phyloP scores from a whole-genome alignment of 1,139 yeast species.

The Blastobotrys malaysiensis region DNA sequence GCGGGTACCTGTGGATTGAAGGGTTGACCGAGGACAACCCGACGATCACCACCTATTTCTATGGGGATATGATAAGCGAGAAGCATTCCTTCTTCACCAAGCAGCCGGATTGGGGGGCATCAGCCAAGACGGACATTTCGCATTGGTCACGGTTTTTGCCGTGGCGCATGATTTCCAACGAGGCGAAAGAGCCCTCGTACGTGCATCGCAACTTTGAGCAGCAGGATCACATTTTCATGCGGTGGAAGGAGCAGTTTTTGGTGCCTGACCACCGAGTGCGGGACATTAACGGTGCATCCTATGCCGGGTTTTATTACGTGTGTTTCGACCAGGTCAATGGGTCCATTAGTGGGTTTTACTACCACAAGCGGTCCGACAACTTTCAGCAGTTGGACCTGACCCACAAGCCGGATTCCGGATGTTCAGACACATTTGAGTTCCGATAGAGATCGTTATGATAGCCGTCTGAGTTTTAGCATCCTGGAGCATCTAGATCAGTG shows the following conservation, averaged over 20 bases:
- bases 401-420: conserved; percentile 41
- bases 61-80: conserved; percentile 76
- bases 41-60: conserved; percentile 78
- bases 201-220: conserved; percentile 31
- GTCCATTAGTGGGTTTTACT: conserved; percentile 71
- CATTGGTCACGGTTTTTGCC: conserved; percentile 82
- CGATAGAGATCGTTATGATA: conserved; percentile 22
- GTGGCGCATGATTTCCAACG: conserved; percentile 40
- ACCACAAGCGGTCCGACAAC: conserved; percentile 69
- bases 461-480: too few relatives aligned
- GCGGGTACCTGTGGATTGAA: conserved; percentile 75
- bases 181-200: conserved; percentile 28
- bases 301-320: conserved; percentile 87
- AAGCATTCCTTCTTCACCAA: conserved; percentile 45
- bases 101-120: conserved; percentile 54
- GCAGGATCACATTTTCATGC: conserved; percentile 66
- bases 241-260: conserved; percentile 89
- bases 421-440: conserved; percentile 36
- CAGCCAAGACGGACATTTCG: conserved; percentile 62
- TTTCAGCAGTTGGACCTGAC: conserved; percentile 61
- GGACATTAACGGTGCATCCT: conserved; percentile 64
- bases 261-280: conserved; percentile 74
- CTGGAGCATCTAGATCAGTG: too few relatives aligned
- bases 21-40: conserved; percentile 77
- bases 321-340: conserved; percentile 78